A percentile compares a stretch with the other conserved stretches of the same genome.
These are phyloP conservation scores for Ophiobolus disseminans DNA, from an alignment of 2,329 filamentous ascomycete species.

Conservation along the genomic window DNA sequence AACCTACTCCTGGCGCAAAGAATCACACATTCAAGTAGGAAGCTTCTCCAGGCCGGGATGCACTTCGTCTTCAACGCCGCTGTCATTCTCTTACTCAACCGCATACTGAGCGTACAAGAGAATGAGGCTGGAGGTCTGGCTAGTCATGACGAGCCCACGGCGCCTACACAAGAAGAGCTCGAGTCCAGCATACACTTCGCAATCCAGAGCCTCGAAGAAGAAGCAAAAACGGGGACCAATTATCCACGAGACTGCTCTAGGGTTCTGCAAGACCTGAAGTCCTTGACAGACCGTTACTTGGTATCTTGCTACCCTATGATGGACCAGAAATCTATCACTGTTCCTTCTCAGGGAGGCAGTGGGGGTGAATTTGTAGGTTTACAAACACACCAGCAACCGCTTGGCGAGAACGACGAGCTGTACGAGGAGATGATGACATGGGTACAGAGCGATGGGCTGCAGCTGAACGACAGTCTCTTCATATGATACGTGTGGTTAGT, in stretches of 20 bases:
- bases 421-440: slow-evolving; percentile 26
- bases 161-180: slow-evolving; percentile 4
- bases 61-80: slow-evolving; percentile 39
- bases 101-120: slow-evolving; percentile 14
- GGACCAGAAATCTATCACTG: neutral
- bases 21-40: slow-evolving; percentile 13
- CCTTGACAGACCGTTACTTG: slow-evolving; percentile 28
- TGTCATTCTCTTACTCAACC: slow-evolving; percentile 33
- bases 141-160: neutral
- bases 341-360: too few relatives aligned
- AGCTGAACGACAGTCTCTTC: slow-evolving; percentile 18
- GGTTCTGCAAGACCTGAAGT: slow-evolving; percentile 32
- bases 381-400: slow-evolving; percentile 1
- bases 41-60: slow-evolving; percentile 30
- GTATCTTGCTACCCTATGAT: neutral
- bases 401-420: slow-evolving; percentile 5
- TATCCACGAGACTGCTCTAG: slow-evolving; percentile 33
- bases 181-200: slow-evolving; percentile 27
- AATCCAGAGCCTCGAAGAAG: slow-evolving; percentile 30
- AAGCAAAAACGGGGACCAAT: slow-evolving; percentile 31
- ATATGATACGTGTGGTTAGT: too few relatives aligned
- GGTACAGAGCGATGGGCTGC: slow-evolving; percentile 24
- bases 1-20: slow-evolving; percentile 30
- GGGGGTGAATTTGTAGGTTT: neutral
- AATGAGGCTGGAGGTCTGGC: neutral